These are phyloP conservation scores for Hibiscus syriacus DNA, from an alignment of 345 rosid species.

Conservation along the genomic window DNA sequence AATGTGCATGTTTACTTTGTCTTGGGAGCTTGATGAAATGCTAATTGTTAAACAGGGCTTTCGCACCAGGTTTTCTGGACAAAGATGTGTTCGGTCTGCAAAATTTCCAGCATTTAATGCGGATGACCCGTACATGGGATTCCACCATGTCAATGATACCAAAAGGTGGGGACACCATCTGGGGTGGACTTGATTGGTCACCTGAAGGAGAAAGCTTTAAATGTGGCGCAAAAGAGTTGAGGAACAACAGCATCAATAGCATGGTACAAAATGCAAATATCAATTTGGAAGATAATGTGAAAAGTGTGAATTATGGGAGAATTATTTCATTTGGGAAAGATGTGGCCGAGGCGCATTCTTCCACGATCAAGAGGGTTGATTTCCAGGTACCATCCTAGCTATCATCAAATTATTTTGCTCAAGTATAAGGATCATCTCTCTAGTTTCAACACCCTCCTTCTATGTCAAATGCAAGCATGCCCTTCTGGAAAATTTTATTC, in stretches of 20 bases:
- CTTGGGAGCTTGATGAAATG: conserved; percentile 15
- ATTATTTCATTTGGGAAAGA: conserved; percentile 63
- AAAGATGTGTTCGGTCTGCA: conserved; percentile 54
- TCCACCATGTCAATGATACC: conserved; percentile 78
- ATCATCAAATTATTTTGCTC: background rate
- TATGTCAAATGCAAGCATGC: background rate
- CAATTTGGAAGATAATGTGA: conserved; percentile 1
- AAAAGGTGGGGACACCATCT: conserved; percentile 64
- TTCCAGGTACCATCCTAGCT: conserved; percentile 44
- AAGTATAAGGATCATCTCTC: background rate
- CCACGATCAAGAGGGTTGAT: conserved; percentile 39
- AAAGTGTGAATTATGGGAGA: conserved; percentile 47
- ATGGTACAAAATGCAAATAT: conserved; percentile 16
- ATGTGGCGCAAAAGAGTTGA: conserved; percentile 27
- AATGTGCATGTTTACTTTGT: background rate
- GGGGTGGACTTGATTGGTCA: conserved; percentile 70
- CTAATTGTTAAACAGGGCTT: conserved; percentile 35
- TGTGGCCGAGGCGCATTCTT: conserved; percentile 41
- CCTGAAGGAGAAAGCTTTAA: conserved; percentile 40
- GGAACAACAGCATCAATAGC: conserved; percentile 17
- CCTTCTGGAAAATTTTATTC: background rate
- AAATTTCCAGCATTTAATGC: conserved; percentile 55
- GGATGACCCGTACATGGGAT: conserved; percentile 71
- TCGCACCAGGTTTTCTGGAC: conserved; percentile 53
- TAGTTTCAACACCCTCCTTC: background rate